These are phyloP conservation scores for Magnusiomyces tetraspermus DNA, from an alignment of 1,139 yeast species.

Conservation along the genomic window DNA sequence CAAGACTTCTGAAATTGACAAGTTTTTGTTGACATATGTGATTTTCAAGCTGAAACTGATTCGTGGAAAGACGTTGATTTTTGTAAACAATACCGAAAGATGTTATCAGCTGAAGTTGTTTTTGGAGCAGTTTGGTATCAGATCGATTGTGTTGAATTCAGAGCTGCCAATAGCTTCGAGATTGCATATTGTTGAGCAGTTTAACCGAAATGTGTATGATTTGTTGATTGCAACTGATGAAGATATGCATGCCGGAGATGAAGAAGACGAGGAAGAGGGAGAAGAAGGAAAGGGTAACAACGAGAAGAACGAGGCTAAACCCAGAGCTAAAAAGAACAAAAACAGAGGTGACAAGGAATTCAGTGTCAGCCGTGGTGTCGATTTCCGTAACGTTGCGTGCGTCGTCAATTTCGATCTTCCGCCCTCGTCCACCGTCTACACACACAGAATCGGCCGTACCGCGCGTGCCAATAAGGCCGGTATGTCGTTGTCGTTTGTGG, in stretches of 20 bases:
- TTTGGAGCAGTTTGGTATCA: slow-evolving; percentile 89
- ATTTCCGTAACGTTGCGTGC: slow-evolving; percentile 91
- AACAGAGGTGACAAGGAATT: slow-evolving; percentile 44
- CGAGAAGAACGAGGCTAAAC: slow-evolving; percentile 18
- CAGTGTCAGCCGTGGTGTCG: slow-evolving; percentile 96
- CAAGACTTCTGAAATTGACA: slow-evolving; percentile 80
- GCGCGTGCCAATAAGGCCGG: slow-evolving; percentile 97
- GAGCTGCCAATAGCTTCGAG: slow-evolving; percentile 91
- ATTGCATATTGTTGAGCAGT: slow-evolving; percentile 89
- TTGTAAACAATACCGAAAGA: slow-evolving; percentile 91
- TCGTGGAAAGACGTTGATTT: slow-evolving; percentile 82
- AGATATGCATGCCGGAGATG: slow-evolving; percentile 42
- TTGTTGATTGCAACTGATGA: slow-evolving; percentile 94
- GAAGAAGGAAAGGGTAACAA: slow-evolving; percentile 18
- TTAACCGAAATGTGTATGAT: slow-evolving; percentile 80
- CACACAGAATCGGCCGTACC: slow-evolving; percentile 94
- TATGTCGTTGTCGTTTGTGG: slow-evolving; percentile 87
- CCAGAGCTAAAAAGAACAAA: slow-evolving; percentile 18
- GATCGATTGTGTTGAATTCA: slow-evolving; percentile 78
- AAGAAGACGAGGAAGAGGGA: slow-evolving; percentile 40
- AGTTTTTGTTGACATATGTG: slow-evolving; percentile 81
- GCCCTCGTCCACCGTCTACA: slow-evolving; percentile 76
- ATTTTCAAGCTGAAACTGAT: slow-evolving; percentile 81
- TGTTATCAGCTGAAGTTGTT: slow-evolving; percentile 87
- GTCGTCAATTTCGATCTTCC: slow-evolving; percentile 95